Base-by-base conservation (phyloP, 345 rosid species). In the Brassica rapa region DNA sequence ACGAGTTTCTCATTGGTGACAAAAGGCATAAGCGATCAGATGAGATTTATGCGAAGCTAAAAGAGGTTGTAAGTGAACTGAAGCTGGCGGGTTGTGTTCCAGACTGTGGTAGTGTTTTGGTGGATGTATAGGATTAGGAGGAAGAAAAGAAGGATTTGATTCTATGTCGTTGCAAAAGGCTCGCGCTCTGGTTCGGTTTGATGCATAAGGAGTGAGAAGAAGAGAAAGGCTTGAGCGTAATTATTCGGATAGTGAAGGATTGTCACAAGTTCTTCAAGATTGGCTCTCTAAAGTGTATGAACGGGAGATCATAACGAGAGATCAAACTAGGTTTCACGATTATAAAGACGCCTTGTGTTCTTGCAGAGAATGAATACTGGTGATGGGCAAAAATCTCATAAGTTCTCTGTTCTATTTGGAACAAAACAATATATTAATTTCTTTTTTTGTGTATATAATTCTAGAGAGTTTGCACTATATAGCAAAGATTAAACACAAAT, bases 1-100 rank as follows among this genome's bases (percentile, higher is more conserved):
- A 88, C 27, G 91, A 87, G 80, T 90, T 92, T 83, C 63, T 82
- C 53, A 70, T 81, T 46, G 88, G 82, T 66, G 90, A 88, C 74
- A 86, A 78, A 75, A 86, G 78, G 16, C 92, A 87, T 62, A 66
- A 81, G 39, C 76, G 83, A 16, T 70, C 83, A 19, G 77, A 81
- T 65, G 68, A 64, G 77, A 84, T 86, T 55, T 87, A 79, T 41
- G 56, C 75, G 21, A 86, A 84, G 83, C 76, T 87, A 33, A 80
- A 85, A 46, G 85, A 84, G 73, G 65, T 70, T 63, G 75, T 35
- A 33, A 70, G 65, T 77, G 71, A 70, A 70, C 46, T 77, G 43
- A 62, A 70, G 70, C 21, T 62, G 0, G 56, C 6, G 0, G 80
- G 80, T 70, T 77, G 71, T 24, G 75, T 77, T 63, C 59, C 76